Evolutionary conservation across 75 land plant species (phyloP).

Genomic region (Cupressus sempervirens): DNA sequence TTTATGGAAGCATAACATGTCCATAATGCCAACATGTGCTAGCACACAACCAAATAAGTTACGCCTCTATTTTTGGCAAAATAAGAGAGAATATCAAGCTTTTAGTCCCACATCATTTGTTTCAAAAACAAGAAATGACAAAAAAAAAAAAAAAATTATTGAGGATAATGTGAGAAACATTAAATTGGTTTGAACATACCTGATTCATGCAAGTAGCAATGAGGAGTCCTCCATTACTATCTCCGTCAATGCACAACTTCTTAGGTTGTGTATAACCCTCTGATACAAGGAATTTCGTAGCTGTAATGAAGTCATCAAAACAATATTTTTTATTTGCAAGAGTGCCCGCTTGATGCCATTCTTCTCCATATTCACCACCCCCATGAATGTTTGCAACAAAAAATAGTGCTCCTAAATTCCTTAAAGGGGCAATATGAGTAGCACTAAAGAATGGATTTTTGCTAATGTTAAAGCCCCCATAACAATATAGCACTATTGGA

Average conservation of each 20-base stretch:
- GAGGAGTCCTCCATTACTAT: constrained; percentile 95
- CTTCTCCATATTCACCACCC: too few relatives aligned
- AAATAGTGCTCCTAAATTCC: too few relatives aligned
- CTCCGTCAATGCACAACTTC: constrained; percentile 93
- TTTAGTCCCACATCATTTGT: neutral
- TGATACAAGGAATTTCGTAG: constrained; percentile 71
- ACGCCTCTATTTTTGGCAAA: constrained; percentile 61
- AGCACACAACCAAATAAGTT: constrained; percentile 96
- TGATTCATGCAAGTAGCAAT: constrained; percentile 97
- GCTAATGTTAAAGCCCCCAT: constrained; percentile 88
- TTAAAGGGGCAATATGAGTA: too few relatives aligned
- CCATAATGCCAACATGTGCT: constrained; percentile 99
- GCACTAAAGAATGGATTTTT: constrained; percentile 72
- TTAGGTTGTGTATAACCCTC: constrained; percentile 74
- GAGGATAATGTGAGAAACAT: neutral
- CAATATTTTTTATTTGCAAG: constrained; percentile 90
- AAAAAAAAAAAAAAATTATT: too few relatives aligned
- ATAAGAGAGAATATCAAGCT: neutral
- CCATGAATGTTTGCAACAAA: too few relatives aligned
- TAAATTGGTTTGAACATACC: constrained; percentile 31
- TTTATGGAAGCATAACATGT: constrained; percentile 96
- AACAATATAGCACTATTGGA: constrained; percentile 83
- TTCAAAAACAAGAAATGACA: neutral
- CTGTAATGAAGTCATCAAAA: constrained; percentile 94
- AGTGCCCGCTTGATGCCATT: too few relatives aligned